These are phyloP conservation scores for Pyricularia grisea DNA, from an alignment of 2,329 filamentous ascomycete species.

Conservation along the genomic window DNA sequence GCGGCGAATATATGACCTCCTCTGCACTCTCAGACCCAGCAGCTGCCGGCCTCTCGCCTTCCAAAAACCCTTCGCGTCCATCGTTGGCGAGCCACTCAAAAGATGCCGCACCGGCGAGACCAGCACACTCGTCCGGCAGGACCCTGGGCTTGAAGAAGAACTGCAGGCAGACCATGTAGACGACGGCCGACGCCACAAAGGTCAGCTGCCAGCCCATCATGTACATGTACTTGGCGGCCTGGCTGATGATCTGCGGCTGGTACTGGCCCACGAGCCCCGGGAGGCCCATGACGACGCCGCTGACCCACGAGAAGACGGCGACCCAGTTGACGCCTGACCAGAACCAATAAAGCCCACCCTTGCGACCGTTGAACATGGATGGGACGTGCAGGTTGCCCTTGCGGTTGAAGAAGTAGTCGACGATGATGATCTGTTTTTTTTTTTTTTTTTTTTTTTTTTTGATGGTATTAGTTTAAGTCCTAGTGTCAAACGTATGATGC, in stretches of 20 bases:
- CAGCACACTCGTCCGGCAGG: slow-evolving; percentile 12
- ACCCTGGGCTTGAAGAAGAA: slow-evolving; percentile 15
- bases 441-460: too few species aligned
- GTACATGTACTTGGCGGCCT: slow-evolving; percentile 20
- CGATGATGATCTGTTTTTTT: slow-evolving; percentile 4
- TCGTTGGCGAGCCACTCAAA: slow-evolving; percentile 11
- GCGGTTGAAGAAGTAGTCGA: slow-evolving; percentile 14
- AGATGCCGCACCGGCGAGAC: slow-evolving; percentile 13
- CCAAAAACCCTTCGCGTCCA: slow-evolving; percentile 7
- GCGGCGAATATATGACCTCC: not conserved
- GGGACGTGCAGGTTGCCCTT: slow-evolving; percentile 10
- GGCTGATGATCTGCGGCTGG: slow-evolving; percentile 18
- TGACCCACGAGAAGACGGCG: slow-evolving; percentile 20
- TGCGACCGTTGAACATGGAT: slow-evolving; percentile 1
- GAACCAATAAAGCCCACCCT: slow-evolving; percentile 16
- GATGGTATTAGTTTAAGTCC: not conserved
- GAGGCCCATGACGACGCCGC: slow-evolving; percentile 22
- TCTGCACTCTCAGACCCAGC: too few species aligned
- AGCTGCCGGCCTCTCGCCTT: slow-evolving; percentile 2
- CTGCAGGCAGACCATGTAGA: slow-evolving; percentile 14
- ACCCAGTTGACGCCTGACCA: slow-evolving; percentile 22
- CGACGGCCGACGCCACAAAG: slow-evolving; percentile 14
- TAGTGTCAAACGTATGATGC: too few species aligned
- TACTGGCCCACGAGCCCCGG: slow-evolving; percentile 23
- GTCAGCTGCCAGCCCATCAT: slow-evolving; percentile 23